Base-by-base conservation (phyloP, 768 basidiomycete species). In the Leccinum rimulosum region DNA sequence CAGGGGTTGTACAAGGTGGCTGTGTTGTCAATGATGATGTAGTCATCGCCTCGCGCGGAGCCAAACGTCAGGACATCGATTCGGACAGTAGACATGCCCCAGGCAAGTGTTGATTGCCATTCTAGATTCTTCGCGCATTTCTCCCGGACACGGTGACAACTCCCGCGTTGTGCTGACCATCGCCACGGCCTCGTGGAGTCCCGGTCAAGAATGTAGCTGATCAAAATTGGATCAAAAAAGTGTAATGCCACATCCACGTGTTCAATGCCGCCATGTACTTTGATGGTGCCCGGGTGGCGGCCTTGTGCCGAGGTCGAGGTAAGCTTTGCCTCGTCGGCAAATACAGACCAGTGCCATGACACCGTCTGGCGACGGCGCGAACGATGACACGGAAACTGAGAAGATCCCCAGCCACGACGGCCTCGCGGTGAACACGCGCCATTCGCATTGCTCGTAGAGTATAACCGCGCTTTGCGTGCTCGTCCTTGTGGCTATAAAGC, bases 351-450 rank as follows among this genome's bases (percentile, higher is more conserved):
- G 54, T 56, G 49, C 43, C 19, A 45, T 6, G 55, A 55, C 43
- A 2, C 54, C 59, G 40, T 58, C 51, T 25, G 57, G 43, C 60
- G 50, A 45, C 51, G 55, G 57, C 25, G 60, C 68, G 49, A 60
- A 56, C 45, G 38, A 61, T 57, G 60, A 51, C 58, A 33, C 55
- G 31, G 59, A 50, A 64, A 59, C 55, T 25, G 56, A 35, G 57
- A 53, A 31, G 22, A 17, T 53, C 54, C 40, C n/a, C 45, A 55
- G 48, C 65, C 66, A 62, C 56, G 45, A 64, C 50, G 59, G 31
- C 73, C 71, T 67, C 66, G 69, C 64, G 73, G 64, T 55, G 59
- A 68, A 71, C 73, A 73, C 52, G 73, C 73, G 47, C 52, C 30
- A 52, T 53, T 72, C 68, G 70, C 71, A 49, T 73, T 74, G 52